These are phyloP conservation scores for Aspergillus ibericus DNA, from an alignment of 2,329 filamentous ascomycete species.

Conservation along the genomic window DNA sequence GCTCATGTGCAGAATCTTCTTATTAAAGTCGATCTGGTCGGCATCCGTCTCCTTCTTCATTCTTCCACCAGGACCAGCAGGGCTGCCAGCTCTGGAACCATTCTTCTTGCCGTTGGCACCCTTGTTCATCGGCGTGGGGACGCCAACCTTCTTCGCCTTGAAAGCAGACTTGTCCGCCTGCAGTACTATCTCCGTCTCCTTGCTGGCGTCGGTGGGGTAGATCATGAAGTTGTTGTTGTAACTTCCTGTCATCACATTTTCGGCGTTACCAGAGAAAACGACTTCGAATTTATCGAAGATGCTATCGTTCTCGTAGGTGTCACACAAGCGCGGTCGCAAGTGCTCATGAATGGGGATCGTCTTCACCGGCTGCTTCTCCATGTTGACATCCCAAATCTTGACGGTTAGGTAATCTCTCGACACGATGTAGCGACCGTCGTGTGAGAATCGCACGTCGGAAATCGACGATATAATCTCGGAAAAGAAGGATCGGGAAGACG, in stretches of 20 bases:
- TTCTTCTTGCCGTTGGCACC: constrained; percentile 73
- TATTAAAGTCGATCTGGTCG: constrained; percentile 99
- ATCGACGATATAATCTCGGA: constrained; percentile 99
- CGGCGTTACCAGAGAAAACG: constrained; percentile 95
- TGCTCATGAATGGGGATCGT: constrained; percentile 99
- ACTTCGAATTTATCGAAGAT: constrained; percentile 99
- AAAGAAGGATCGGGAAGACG: constrained; percentile 95
- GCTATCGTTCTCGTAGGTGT: constrained; percentile 98
- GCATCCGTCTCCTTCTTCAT: constrained; percentile 99
- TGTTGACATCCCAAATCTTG: constrained; percentile 99
- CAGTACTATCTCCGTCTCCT: constrained; percentile 94
- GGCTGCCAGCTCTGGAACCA: constrained; percentile 82
- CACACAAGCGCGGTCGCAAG: constrained; percentile 86
- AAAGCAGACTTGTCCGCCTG: constrained; percentile 99
- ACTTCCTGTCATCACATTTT: constrained; percentile 99
- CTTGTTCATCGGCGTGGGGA: constrained; percentile 95
- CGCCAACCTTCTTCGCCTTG: constrained; percentile 99
- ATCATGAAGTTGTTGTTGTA: constrained; percentile 99
- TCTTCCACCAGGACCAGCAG: constrained; percentile 81
- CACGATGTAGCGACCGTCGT: constrained; percentile 94
- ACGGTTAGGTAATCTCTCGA: constrained; percentile 97
- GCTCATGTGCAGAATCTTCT: constrained; percentile 99
- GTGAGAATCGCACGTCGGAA: constrained; percentile 95
- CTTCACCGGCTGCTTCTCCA: constrained; percentile 96
- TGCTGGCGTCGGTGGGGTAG: constrained; percentile 92